Evolutionary conservation across 495 filamentous ascomycete species (phyloP), one percentile per base, ranked within the genome.

Genomic region (Podospora anserina): DNA sequence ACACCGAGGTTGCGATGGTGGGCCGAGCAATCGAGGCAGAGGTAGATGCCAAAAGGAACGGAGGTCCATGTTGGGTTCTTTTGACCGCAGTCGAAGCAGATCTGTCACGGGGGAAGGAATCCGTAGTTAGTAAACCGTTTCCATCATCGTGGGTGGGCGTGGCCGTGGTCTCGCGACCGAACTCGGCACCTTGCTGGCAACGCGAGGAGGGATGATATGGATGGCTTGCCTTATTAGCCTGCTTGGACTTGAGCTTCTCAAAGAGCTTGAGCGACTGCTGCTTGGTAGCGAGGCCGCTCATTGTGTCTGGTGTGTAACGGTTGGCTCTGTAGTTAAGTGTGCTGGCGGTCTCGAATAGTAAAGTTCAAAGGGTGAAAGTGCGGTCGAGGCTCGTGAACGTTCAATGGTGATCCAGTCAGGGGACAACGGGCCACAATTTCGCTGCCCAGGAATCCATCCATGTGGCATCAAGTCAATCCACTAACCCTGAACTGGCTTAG

Each of bases 21-120:
- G 65, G 92, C 88, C 34, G 93, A 97, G 82, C 95, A 99, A 80
- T 98, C 96, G 68, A 99, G 90, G 75, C 95, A 99, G 56, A 99
- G 88, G 82, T 97, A 99, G 78, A 99, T 98, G 74, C 92, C 95
- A 69, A 98, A 92, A 53, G 94, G 93, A 19, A 98, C 94, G 19
- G 94, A 98, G 4, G 94, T 93, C 95, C 95, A 99, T 49, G 95
- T 98, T 59, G 96, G 96, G 71, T 97, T 97, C 79, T 98, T 98
- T 63, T 91, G 89, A 73, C 90, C 89, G 80, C 95, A 99, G 82
- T 99, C 95, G 77, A 98, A 98, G 84, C 95, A 99, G 82, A 96
- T 84, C 94, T 96, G 73, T 61, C 18, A 20, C 18, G 4, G n/a
- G 18, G 7, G 1, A 32, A 63, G 15, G 63, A 7, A 34, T 28